phyloP scores from a whole-genome alignment of 2,329 filamentous ascomycete genomes.

The Aspergillus sp. region DNA sequence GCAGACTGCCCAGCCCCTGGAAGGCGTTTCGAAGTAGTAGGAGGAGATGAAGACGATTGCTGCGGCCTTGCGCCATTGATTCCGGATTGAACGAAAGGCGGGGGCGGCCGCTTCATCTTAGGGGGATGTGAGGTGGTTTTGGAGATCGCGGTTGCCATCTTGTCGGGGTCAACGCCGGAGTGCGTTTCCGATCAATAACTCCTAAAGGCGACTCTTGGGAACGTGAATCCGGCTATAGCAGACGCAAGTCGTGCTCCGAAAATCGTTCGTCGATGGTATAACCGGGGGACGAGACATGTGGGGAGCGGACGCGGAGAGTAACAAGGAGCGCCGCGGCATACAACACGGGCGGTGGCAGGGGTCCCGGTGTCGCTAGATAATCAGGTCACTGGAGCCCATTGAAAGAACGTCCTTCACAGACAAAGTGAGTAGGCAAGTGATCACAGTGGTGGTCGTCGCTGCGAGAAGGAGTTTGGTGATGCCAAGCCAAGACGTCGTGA shows the following conservation, averaged over 20 bases:
- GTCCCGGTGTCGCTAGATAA: constrained; percentile 22
- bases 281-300: constrained; percentile 47
- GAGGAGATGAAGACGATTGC: constrained; percentile 60
- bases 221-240: constrained; percentile 25
- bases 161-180: constrained; percentile 25
- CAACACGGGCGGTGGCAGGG: constrained; percentile 21
- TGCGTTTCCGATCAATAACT: constrained; percentile 16
- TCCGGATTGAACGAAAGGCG: constrained; percentile 63
- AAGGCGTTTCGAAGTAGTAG: constrained; percentile 55
- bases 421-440: constrained; percentile 19
- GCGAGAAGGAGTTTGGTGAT: constrained; percentile 38
- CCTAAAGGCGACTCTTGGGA: constrained; percentile 26
- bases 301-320: constrained; percentile 34
- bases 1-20: constrained; percentile 56
- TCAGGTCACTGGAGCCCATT: constrained; percentile 24
- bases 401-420: constrained; percentile 24
- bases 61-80: constrained; percentile 59
- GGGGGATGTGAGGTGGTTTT: constrained; percentile 45
- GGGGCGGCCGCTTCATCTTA: constrained; percentile 69
- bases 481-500: constrained; percentile 38
- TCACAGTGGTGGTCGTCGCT: constrained; percentile 24
- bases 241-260: constrained; percentile 32
- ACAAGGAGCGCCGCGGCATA: constrained; percentile 28
- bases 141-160: constrained; percentile 47
- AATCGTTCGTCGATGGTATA: constrained; percentile 35